Evolutionary conservation across 352 stramenopile genomes (phyloP), one percentile per base, ranked within the genome.

Genomic region (Pythium aquatile): DNA sequence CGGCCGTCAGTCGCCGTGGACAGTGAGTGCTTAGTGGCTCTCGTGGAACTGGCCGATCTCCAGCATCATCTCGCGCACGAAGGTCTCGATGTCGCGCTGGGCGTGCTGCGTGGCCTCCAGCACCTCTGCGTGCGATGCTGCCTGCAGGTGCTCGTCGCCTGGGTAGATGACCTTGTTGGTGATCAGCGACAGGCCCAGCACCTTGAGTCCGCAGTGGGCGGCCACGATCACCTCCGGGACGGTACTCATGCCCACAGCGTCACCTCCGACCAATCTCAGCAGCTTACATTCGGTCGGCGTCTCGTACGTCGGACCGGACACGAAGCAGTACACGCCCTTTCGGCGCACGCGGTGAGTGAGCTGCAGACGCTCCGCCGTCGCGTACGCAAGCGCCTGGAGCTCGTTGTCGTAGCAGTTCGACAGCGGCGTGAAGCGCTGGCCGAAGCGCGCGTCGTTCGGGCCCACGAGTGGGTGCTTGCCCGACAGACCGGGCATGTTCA

Each of bases 221-320:
- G 96, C 96, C 20, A 98, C 95, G n/a, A 99, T 91, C 47, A 98
- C 91, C 71, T 99, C 97, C 0, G 97, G 97, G 17, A 98, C 90
- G 0, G 97, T 99, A 62, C 81, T 97, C 96, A 99, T 99, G 16
- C 97, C 97, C 2, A 99, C 97, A 20, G 90, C 84, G 72, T 98
- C 93, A 24, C 87, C 91, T 35, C 96, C 95, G 7, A 98, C 80
- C 24, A 90, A 74, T 49, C 93, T 73, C n/a, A 99, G 74, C 63
- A 99, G 96, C 39, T 80, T 78, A 65, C 90, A 98, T 70, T 99
- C 97, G 9, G 91, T 93, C 33, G 91, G 90, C 28, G 93, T 98
- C 79, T 99, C 97, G 74, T 98, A 99, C 63, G 96, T 98, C 9
- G 97, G 97, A 24, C 92, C 97, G 4, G 88, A 98, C 10, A 99